These are phyloP conservation scores for Leccinum pachyderme DNA, from an alignment of 1,284 basidiomycete species.

Conservation along the genomic window DNA sequence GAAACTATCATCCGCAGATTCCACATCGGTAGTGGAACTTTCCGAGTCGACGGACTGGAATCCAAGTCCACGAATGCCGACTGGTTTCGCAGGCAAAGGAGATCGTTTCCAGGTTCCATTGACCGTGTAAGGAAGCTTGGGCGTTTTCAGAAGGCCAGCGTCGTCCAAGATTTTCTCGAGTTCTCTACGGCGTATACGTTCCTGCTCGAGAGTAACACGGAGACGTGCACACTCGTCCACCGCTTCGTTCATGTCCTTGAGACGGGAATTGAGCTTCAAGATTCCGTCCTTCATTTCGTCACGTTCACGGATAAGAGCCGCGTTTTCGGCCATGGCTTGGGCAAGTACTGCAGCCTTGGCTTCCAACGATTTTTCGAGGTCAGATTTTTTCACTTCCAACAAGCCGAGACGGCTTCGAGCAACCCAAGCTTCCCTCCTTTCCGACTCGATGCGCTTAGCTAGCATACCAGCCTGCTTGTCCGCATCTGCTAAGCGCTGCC, in stretches of 20 bases:
- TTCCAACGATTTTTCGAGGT: constrained; percentile 47
- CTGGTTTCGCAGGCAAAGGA: constrained; percentile 13
- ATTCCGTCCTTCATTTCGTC: constrained; percentile 36
- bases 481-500: constrained; percentile 62
- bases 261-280: constrained; percentile 33
- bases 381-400: constrained; percentile 62
- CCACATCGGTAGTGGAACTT: constrained; percentile 62
- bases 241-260: constrained; percentile 30
- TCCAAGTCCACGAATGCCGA: constrained; percentile 41
- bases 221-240: constrained; percentile 37
- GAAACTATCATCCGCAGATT: constrained; percentile 46
- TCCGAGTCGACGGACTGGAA: constrained; percentile 65
- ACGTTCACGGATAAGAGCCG: constrained; percentile 33
- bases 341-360: constrained; percentile 38
- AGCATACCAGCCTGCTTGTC: constrained; percentile 60
- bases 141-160: constrained; percentile 32
- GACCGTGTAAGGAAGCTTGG: constrained; percentile 20
- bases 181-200: constrained; percentile 38
- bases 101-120: constrained; percentile 15
- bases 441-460: constrained; percentile 62
- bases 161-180: constrained; percentile 46
- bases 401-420: constrained; percentile 62
- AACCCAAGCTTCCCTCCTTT: constrained; percentile 74
- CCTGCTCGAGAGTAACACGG: constrained; percentile 36
- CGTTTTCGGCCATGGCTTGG: constrained; percentile 35